These are phyloP conservation scores for Dactylellina parvicollis DNA, from an alignment of 2,329 filamentous ascomycete genomes.

Conservation along the genomic window DNA sequence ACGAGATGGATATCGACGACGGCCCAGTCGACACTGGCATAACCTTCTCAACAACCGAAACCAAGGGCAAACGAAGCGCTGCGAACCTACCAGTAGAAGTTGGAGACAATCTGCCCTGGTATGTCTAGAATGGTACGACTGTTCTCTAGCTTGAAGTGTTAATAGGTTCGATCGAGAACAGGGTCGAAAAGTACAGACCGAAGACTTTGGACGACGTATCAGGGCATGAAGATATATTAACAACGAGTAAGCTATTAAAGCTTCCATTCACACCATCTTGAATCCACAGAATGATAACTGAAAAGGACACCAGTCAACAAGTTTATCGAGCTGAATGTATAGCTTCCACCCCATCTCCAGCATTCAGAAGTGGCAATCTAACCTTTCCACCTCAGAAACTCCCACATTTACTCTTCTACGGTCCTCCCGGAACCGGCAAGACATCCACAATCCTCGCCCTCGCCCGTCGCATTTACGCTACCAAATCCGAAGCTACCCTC, in stretches of 20 bases:
- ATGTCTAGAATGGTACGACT: slow-evolving; percentile 54
- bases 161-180: slow-evolving; percentile 60
- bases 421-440: slow-evolving; percentile 95
- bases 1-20: slow-evolving; percentile 73
- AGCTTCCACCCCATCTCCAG: slow-evolving; percentile 28
- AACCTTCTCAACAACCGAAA: slow-evolving; percentile 75
- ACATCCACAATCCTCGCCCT: slow-evolving; percentile 95
- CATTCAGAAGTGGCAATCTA: slow-evolving; percentile 2
- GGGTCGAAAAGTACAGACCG: slow-evolving; percentile 97
- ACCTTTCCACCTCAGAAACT: slow-evolving; percentile 68
- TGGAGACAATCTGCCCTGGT: slow-evolving; percentile 94
- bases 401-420: slow-evolving; percentile 95
- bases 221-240: slow-evolving; percentile 94
- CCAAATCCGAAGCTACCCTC: slow-evolving; percentile 74
- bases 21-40: slow-evolving; percentile 64
- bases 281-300: not conserved
- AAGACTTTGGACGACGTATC: slow-evolving; percentile 89
- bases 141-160: not conserved
- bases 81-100: slow-evolving; percentile 94
- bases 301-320: slow-evolving; percentile 73
- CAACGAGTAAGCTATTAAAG: slow-evolving; percentile 69
- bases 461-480: slow-evolving; percentile 89
- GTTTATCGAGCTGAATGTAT: slow-evolving; percentile 88
- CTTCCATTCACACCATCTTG: not conserved
- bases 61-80: slow-evolving; percentile 89